Percentiles rank a stretch among this genome's conserved stretches.
phyloP scores from a whole-genome alignment of 169 alveolate species.

The Eimeria necatrix region DNA sequence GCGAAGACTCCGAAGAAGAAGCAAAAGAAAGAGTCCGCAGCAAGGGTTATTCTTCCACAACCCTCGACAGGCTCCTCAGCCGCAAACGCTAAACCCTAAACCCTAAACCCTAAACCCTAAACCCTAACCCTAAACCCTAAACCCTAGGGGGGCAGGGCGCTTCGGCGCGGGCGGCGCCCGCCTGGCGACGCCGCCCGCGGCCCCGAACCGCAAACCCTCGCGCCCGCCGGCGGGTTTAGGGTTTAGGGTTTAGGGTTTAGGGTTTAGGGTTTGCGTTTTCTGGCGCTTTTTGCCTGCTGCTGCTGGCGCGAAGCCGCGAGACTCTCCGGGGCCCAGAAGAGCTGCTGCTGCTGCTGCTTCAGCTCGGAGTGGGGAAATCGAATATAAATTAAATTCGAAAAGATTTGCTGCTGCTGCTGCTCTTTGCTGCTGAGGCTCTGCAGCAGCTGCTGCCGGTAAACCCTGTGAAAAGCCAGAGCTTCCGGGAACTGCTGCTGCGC shows the following conservation, averaged over 20 bases:
- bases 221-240: too few species aligned
- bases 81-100: not conserved
- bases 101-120: constrained; percentile 29
- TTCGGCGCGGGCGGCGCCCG: too few species aligned
- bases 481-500: not conserved
- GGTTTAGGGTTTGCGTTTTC: too few species aligned
- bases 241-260: too few species aligned
- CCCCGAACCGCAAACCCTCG: too few species aligned
- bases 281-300: too few species aligned
- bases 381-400: constrained; percentile 31
- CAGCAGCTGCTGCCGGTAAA: not conserved
- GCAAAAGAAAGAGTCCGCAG: not conserved
- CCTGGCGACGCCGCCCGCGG: too few species aligned
- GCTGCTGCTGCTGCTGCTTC: constrained; percentile 29
- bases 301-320: constrained; percentile 40
- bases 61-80: not conserved
- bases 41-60: constrained; percentile 11
- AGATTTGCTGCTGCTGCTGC: constrained; percentile 7
- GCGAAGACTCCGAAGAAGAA: constrained; percentile 6
- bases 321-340: constrained; percentile 66
- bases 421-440: not conserved
- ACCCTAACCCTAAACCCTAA: constrained; percentile 12
- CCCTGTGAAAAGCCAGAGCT: not conserved
- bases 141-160: too few species aligned
- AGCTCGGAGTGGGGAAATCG: constrained; percentile 52